Evolutionary conservation across 345 rosid species (phyloP), one percentile per base, ranked within the genome.

Genomic region (Populus davidiana): DNA sequence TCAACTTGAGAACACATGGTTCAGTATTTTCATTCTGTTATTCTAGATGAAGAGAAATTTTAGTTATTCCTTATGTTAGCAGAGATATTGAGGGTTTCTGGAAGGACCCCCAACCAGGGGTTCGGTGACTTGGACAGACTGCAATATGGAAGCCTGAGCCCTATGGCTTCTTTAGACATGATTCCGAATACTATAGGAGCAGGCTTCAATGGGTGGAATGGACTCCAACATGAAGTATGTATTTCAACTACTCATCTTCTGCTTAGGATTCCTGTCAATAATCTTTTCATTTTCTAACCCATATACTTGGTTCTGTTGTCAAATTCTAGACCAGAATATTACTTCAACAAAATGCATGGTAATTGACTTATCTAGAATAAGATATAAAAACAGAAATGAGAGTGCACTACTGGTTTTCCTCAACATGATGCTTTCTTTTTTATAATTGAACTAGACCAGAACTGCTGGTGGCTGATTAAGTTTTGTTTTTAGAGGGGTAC

Each of bases 131-230:
- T 90, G 74, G 98, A 94, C 83, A 77, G 97, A 79, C 75, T 91
- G 83, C 79, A 93, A 75, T 90, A 88, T 75, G 88, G 98, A 85
- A 94, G 94, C 82, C 93, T 94, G n/a, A 91, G 95, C 86, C 97
- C 95, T 72, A 92, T 94, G 98, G 97, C 95, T 78, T 91, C 95
- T 85, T 92, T 97, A 75, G 91, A 86, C 81, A 88, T 86, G 31
- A 83, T 92, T 76, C 85, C 96, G 47, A 91, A 88, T 81, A 86
- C 81, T 82, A 75, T 88, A 21, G 91, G 92, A 75, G 78, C 87
- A 41, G 87, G 90, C 67, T 79, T 92, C 80, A 83, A 89, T 69
- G 89, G 91, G 76, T 92, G 94, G 98, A 94, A 88, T 85, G 88
- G 91, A 72, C 85, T 87, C 77, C 89, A 89, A 36, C 88, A 84